Evolutionary conservation across 345 rosid species (phyloP), one percentile per base, ranked within the genome.

Genomic region (Odontarrhena argentea): DNA sequence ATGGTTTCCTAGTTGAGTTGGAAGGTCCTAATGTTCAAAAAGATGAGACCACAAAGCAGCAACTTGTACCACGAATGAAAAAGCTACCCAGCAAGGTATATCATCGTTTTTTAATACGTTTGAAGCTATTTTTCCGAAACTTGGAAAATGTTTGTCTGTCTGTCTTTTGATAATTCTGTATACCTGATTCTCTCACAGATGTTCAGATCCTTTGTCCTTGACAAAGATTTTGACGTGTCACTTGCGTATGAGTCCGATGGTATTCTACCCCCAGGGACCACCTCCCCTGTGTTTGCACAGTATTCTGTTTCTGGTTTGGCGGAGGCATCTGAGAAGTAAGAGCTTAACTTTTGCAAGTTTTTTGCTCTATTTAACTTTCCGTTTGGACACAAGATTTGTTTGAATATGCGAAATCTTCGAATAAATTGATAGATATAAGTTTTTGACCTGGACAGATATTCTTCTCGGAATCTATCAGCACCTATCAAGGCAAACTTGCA

Each of bases 21-120:
- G 87, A 85, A 76, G 97, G 96, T 38, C 88, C 87, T 65, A 87
- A 77, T 75, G 80, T 87, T 48, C 24, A 65, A 66, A 82, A 86
- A 79, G 91, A 91, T 72, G 91, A 86, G 57, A 84, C 55, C 74
- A 83, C 85, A 28, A 84, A 81, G 79, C 93, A 86, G 77, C 82
- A 81, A 73, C 87, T 89, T 51, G 94, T 85, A 63, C 93, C 87
- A 51, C 80, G 96, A 74, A 85, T 95, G 99, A 95, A 91, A 80
- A 95, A 95, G 55, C 83, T 91, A 63, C 97, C 97, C 50, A 87
- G 91, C 78, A 95, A 91, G 96, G 99, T 95, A 87, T 8, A 24
- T 0, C 37, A 69, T 66, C 44, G 35, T 57, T 53, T 30, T 43
- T 32, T 57, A 44, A 12, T 57, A 48, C 35, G 36, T 32, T 32